A percentile compares a stretch with the other conserved stretches of the same genome.
Evolutionary conservation across 2,329 filamentous ascomycete species (phyloP).

Genomic region (Aspergillus fijiensis): DNA sequence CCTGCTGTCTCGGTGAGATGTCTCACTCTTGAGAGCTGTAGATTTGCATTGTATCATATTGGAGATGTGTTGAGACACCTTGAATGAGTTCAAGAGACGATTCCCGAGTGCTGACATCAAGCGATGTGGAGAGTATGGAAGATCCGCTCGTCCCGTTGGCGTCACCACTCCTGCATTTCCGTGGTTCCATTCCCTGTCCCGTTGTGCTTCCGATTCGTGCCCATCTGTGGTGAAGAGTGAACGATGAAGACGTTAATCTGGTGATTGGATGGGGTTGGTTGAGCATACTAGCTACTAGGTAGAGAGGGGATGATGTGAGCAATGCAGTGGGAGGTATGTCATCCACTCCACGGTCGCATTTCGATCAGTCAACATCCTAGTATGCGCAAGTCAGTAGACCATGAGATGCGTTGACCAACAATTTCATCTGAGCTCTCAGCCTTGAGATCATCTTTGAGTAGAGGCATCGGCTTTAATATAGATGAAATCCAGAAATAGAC

Average conservation of each 20-base stretch:
- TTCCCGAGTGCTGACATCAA: conserved; percentile 6
- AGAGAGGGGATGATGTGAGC: no score
- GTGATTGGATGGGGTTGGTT: background rate
- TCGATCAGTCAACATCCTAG: background rate
- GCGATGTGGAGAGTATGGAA: background rate
- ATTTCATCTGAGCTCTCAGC: no score
- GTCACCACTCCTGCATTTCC: conserved; percentile 6
- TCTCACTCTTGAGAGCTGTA: background rate
- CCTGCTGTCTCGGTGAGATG: no score
- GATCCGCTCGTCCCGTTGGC: conserved; percentile 8
- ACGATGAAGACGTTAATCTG: background rate
- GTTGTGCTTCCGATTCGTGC: background rate
- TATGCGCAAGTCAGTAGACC: background rate
- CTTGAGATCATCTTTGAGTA: no score
- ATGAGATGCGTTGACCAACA: background rate
- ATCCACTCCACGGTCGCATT: background rate
- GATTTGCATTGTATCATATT: background rate
- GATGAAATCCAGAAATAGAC: no score
- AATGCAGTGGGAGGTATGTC: no score
- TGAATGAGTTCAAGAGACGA: background rate
- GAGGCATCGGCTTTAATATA: no score
- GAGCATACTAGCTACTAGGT: background rate
- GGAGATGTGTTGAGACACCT: background rate
- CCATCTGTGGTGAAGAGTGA: background rate
- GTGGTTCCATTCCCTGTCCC: background rate